A percentile compares a stretch with the other conserved stretches of the same genome.
Evolutionary conservation across 2,329 filamentous ascomycete species (phyloP).

Genomic region (Exserohilum rostratum): DNA sequence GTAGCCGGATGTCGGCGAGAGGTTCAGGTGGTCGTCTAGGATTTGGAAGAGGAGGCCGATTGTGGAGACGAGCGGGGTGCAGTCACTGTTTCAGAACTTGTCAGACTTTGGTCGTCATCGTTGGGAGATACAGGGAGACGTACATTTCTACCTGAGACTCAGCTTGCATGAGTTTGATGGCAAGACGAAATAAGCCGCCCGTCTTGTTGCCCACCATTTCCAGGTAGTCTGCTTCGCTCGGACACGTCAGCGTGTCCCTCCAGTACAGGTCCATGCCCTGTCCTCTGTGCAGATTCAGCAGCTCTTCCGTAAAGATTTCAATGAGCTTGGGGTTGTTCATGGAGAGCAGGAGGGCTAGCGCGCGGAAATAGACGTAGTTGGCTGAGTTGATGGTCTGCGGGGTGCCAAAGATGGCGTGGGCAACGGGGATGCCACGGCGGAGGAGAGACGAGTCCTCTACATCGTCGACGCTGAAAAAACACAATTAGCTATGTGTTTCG

Average conservation of each 20-base stretch:
- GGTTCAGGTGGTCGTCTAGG: slow-evolving; percentile 91
- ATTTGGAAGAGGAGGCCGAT: slow-evolving; percentile 90
- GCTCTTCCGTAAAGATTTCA: slow-evolving; percentile 78
- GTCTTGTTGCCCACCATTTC: slow-evolving; percentile 95
- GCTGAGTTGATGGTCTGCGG: slow-evolving; percentile 90
- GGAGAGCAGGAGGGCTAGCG: slow-evolving; percentile 74
- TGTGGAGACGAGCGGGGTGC: slow-evolving; percentile 81
- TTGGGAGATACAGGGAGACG: slow-evolving; percentile 13
- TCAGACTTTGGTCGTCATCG: not conserved
- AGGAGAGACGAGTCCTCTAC: slow-evolving; percentile 82
- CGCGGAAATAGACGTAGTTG: slow-evolving; percentile 87
- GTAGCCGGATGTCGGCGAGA: slow-evolving; percentile 65
- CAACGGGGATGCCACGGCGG: slow-evolving; percentile 79
- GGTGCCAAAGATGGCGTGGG: slow-evolving; percentile 82
- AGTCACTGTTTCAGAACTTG: slow-evolving; percentile 60
- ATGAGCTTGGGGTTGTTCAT: slow-evolving; percentile 72
- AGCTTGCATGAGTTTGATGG: slow-evolving; percentile 86
- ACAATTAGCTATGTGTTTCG: not conserved
- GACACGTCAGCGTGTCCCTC: slow-evolving; percentile 83
- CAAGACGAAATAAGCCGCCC: slow-evolving; percentile 81
- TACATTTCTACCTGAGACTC: slow-evolving; percentile 61
- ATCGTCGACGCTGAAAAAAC: slow-evolving; percentile 67
- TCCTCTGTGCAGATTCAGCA: slow-evolving; percentile 82
- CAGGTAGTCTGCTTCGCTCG: slow-evolving; percentile 87
- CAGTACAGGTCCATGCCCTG: slow-evolving; percentile 93